These are phyloP conservation scores for Macrophomina tecta DNA, from an alignment of 2,329 filamentous ascomycete species.

Conservation along the genomic window DNA sequence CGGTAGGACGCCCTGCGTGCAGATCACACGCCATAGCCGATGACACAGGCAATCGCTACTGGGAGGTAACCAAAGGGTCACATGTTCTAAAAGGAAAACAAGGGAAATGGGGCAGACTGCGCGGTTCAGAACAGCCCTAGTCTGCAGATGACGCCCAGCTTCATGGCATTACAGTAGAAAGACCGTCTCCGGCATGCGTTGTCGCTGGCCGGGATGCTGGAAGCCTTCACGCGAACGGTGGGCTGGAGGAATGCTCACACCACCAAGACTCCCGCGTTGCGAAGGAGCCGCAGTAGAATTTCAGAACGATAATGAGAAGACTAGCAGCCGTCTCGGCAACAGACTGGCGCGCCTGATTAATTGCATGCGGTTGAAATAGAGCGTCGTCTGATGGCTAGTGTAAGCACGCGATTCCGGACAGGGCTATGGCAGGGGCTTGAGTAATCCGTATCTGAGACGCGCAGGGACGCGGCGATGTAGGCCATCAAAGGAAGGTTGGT, in stretches of 20 bases:
- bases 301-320: constrained; percentile 1
- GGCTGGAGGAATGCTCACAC: constrained; percentile 9
- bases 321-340: neutral
- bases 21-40: neutral
- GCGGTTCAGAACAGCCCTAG: neutral
- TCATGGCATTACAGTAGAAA: neutral
- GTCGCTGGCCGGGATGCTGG: neutral
- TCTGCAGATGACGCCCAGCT: neutral
- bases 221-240: neutral
- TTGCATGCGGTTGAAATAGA: neutral
- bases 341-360: neutral
- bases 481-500: constrained; percentile 9
- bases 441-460: constrained; percentile 11
- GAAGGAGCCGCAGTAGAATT: neutral
- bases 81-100: neutral
- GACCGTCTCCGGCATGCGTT: neutral
- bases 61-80: neutral
- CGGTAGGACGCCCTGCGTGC: neutral
- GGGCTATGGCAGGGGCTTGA: constrained; percentile 8
- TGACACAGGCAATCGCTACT: neutral
- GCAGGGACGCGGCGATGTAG: neutral
- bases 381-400: constrained; percentile 5
- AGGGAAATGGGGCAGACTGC: neutral
- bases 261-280: neutral
- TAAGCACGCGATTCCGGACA: neutral